Evolutionary conservation across 192 early-diverging fungal species (phyloP), one percentile per base, ranked within the genome.

Genomic region (Chytriomyces confervae): DNA sequence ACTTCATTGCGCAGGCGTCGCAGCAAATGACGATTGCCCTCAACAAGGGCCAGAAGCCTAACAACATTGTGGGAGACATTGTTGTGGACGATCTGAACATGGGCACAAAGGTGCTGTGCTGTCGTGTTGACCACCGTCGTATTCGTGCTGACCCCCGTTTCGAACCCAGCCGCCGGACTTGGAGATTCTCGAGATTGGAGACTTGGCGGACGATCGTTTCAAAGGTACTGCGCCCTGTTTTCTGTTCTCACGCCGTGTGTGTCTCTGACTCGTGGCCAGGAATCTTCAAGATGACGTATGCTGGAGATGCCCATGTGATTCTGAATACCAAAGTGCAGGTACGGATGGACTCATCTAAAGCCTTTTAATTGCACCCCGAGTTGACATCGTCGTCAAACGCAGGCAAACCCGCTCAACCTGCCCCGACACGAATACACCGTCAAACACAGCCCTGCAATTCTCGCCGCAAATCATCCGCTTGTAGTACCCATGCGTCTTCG

Each of bases 101-200:
- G 94, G 98, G 98, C 29, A 98, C 94, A 53, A 85, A 89, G 85
- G 94, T 84, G 47, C 20, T 46, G 24, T 4, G 18, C 36, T 36
- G 36, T 36, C 36, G 36, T 36, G 36, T 36, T 36, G 36, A 36
- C 36, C 36, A 36, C 36, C 36, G 0, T 36, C 2, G 1, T 2
- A 4, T 36, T 0, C 36, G 36, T 36, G 2, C 36, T 36, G 0
- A 36, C 36, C 36, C 36, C 36, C 36, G 53, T 69, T 6, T 18
- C 13, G n/a, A 36, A 69, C 49, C 23, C 69, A 94, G 88, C 92
- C 97, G 6, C 98, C 98, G 20, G 96, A 98, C 63, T 86, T 99
- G 46, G 98, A 99, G 74, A 96, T 99, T 79, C 83, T 99, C 9
- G 98, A 99, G 70, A 97, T 99, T 77, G 93, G 95, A 60, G 98